A percentile compares a stretch with the other conserved stretches of the same genome.
phyloP scores from a whole-genome alignment of 1,284 basidiomycete genomes.

The Cryptococcus sp. region DNA sequence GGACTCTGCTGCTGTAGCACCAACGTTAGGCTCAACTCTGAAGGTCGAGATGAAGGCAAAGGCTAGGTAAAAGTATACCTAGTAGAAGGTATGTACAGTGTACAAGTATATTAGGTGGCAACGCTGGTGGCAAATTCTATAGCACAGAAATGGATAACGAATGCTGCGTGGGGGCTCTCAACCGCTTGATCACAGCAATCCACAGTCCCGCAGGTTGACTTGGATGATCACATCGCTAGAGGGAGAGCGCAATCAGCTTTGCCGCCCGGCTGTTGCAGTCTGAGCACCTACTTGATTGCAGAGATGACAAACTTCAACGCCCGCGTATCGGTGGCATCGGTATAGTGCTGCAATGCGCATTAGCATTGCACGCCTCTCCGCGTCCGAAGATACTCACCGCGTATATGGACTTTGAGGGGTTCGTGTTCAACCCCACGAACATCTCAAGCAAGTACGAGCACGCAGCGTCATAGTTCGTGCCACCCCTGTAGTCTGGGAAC shows the following conservation, averaged over 20 bases:
- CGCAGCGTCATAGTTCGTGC: conserved; percentile 75
- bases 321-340: conserved; percentile 58
- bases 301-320: conserved; percentile 60
- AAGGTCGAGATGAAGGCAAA: too few species aligned
- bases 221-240: conserved; percentile 55
- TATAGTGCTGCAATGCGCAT: conserved; percentile 48
- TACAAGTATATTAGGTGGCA: too few species aligned
- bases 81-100: too few species aligned
- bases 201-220: conserved; percentile 55
- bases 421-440: conserved; percentile 84
- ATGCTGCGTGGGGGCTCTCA: too few species aligned
- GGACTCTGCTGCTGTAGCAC: too few species aligned
- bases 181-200: conserved; percentile 41
- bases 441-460: conserved; percentile 83
- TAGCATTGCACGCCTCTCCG: background rate
- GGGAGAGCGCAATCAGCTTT: background rate
- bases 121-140: too few species aligned
- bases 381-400: conserved; percentile 32
- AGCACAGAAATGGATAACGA: too few species aligned
- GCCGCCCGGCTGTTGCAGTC: background rate
- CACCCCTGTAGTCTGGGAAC: conserved; percentile 78
- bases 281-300: conserved; percentile 58
- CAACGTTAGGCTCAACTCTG: too few species aligned
- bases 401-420: conserved; percentile 61
- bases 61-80: too few species aligned